Percentiles rank a stretch among this genome's conserved stretches.
phyloP scores from a whole-genome alignment of 2,329 filamentous ascomycete species.

The Talaromyces sp. region DNA sequence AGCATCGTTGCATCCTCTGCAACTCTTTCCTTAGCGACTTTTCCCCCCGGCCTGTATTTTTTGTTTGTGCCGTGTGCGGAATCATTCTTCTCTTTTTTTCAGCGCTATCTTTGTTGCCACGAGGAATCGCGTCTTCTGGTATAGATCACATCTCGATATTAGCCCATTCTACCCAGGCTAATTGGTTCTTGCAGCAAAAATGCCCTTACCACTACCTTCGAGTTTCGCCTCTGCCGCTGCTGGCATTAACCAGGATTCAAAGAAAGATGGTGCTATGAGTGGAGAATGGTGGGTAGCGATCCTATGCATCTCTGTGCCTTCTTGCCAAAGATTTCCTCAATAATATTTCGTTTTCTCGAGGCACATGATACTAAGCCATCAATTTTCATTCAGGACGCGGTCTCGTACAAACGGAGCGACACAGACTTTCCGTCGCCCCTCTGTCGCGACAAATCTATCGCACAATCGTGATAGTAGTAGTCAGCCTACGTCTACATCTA shows the following conservation, averaged over 20 bases:
- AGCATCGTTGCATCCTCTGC: conserved; percentile 12
- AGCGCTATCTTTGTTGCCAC: conserved; percentile 14
- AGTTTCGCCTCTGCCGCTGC: conserved; percentile 81
- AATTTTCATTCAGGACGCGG: conserved; percentile 48
- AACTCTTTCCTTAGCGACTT: conserved; percentile 5
- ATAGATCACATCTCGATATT: not conserved
- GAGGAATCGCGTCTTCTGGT: conserved; percentile 13
- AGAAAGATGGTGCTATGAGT: conserved; percentile 55
- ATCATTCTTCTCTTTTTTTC: conserved; percentile 13
- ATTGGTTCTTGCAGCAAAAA: conserved; percentile 27
- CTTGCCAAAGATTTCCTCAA: not conserved
- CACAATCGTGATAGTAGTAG: conserved; percentile 40
- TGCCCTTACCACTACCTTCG: conserved; percentile 73
- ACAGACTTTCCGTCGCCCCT: conserved; percentile 62
- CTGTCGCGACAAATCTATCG: conserved; percentile 53
- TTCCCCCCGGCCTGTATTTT: conserved; percentile 12
- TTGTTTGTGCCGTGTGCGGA: conserved; percentile 16
- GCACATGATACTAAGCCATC: conserved; percentile 17
- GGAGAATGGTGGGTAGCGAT: conserved; percentile 64
- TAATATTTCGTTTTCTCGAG: not conserved
- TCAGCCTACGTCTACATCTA: conserved; percentile 36
- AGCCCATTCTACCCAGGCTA: conserved; percentile 19
- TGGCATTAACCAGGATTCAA: conserved; percentile 61
- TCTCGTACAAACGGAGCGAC: conserved; percentile 60
- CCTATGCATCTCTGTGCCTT: not conserved